phyloP scores from a whole-genome alignment of 441 rosid genomes.

The Dalechampia spathulata region DNA sequence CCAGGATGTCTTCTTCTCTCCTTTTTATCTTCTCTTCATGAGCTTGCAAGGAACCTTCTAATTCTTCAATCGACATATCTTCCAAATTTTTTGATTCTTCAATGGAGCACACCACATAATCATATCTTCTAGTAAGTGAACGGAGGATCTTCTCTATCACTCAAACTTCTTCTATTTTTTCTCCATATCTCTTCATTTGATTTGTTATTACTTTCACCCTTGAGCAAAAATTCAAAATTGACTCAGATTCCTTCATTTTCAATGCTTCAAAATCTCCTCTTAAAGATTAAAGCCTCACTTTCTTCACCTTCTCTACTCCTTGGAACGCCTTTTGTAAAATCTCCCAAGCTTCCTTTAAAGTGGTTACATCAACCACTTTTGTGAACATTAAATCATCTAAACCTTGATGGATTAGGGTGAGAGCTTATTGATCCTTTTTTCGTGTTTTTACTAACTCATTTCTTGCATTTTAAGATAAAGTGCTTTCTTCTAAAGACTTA shows the following conservation, averaged over 20 bases:
- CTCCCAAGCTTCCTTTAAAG: conserved; percentile 4
- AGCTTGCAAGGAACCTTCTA: too few species aligned
- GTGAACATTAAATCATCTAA: too few species aligned
- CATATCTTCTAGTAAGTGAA: not conserved
- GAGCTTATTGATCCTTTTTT: conserved; percentile 2
- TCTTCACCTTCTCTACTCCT: not conserved
- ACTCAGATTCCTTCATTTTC: conserved; percentile 1
- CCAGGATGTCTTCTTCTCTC: too few species aligned
- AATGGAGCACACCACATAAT: not conserved
- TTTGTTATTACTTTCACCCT: not conserved
- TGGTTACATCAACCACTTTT: not conserved
- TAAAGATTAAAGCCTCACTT: not conserved
- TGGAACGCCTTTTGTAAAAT: not conserved
- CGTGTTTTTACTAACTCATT: not conserved
- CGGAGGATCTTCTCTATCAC: not conserved
- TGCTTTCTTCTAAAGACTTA: not conserved
- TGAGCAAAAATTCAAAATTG: not conserved
- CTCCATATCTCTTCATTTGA: not conserved
- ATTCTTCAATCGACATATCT: too few species aligned
- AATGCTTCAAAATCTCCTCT: not conserved
- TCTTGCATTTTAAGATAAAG: not conserved
- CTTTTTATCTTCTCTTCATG: too few species aligned
- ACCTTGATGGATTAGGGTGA: not conserved
- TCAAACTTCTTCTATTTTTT: not conserved
- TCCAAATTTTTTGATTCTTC: too few species aligned